Conservation (phyloP, 495 filamentous ascomycete genomes). For the Penicillium subrubescens region DNA sequence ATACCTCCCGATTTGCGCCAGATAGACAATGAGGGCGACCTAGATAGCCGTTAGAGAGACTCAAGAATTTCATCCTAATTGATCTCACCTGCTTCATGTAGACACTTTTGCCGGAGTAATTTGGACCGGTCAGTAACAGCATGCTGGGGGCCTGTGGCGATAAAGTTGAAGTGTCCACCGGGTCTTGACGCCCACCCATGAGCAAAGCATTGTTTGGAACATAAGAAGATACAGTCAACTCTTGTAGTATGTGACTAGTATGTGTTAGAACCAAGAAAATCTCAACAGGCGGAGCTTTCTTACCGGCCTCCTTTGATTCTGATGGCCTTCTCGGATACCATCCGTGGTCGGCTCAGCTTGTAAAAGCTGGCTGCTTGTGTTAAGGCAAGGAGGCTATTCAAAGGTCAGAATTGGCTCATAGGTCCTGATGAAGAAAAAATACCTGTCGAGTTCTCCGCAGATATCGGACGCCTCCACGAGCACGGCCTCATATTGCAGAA, state of each 20-base stretch:
- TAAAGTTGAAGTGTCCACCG: neutral
- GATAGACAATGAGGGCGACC: constrained; percentile 86
- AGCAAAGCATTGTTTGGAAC: constrained; percentile 81
- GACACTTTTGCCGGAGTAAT: constrained; percentile 94
- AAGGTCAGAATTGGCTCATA: constrained; percentile 12
- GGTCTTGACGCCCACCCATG: constrained; percentile 53
- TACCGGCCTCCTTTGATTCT: constrained; percentile 78
- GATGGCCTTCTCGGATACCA: constrained; percentile 74
- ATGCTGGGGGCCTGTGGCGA: constrained; percentile 58
- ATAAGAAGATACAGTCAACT: constrained; percentile 81
- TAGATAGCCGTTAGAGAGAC: constrained; percentile 12
- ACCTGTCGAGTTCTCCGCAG: constrained; percentile 84
- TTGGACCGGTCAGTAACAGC: constrained; percentile 87
- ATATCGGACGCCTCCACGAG: constrained; percentile 71
- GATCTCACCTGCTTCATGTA: constrained; percentile 80
- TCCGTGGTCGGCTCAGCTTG: constrained; percentile 66
- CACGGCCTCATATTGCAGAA: constrained; percentile 70
- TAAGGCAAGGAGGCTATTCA: constrained; percentile 72
- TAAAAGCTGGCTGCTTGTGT: constrained; percentile 77
- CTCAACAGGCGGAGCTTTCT: constrained; percentile 8
- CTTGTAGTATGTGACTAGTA: constrained; percentile 79
- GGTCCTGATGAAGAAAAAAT: neutral
- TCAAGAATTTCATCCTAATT: neutral
- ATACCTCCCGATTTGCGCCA: constrained; percentile 85
- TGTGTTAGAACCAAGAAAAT: constrained; percentile 18